phyloP scores from a whole-genome alignment of 2,329 filamentous ascomycete species.

The Karstenula rhodostoma region DNA sequence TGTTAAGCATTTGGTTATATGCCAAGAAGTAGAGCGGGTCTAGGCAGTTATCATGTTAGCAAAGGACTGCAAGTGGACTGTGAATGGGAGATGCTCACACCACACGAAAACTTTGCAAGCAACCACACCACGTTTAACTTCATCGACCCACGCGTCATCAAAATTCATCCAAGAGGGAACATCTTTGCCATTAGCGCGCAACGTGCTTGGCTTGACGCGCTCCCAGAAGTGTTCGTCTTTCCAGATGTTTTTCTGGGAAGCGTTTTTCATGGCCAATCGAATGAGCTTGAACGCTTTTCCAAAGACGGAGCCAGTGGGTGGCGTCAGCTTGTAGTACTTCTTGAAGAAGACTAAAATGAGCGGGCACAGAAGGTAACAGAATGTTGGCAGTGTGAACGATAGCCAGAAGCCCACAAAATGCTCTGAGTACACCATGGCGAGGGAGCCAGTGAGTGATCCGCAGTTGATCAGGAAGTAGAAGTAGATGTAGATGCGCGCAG shows the following conservation, averaged over 20 bases:
- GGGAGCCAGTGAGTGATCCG: conserved; percentile 49
- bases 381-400: conserved; percentile 72
- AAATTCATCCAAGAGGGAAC: conserved; percentile 79
- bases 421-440: conserved; percentile 50
- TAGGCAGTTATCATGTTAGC: neutral
- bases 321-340: conserved; percentile 69
- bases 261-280: conserved; percentile 64
- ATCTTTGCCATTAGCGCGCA: conserved; percentile 48
- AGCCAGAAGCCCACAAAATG: conserved; percentile 74
- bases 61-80: neutral
- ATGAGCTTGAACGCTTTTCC: conserved; percentile 71
- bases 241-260: conserved; percentile 54
- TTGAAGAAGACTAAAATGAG: conserved; percentile 68
- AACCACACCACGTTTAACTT: conserved; percentile 69
- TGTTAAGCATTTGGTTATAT: conserved; percentile 68
- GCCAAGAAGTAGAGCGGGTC: conserved; percentile 40
- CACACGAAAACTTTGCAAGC: conserved; percentile 61
- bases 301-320: conserved; percentile 76
- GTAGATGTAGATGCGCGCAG: conserved; percentile 66
- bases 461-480: conserved; percentile 46
- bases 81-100: conserved; percentile 49
- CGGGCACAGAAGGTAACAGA: conserved; percentile 66
- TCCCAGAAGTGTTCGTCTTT: conserved; percentile 65
- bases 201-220: conserved; percentile 64
- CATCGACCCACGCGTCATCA: conserved; percentile 81